A percentile compares a stretch with the other conserved stretches of the same genome.
phyloP scores from a whole-genome alignment of 1,284 basidiomycete genomes.

The Rhodotorula sp. region DNA sequence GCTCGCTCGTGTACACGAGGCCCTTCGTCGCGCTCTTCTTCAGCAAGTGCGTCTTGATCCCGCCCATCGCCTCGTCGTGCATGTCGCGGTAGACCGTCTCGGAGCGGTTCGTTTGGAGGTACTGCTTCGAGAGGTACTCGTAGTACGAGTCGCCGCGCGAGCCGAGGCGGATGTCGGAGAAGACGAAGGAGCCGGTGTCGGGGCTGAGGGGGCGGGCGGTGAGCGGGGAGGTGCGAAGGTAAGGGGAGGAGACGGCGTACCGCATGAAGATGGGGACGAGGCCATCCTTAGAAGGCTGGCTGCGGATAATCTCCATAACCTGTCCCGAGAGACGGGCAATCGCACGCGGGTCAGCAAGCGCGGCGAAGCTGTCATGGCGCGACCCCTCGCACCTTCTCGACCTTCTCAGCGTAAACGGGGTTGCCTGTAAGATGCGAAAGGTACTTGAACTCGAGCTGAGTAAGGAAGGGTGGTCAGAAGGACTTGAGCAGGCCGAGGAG shows the following conservation, averaged over 20 bases:
- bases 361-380: fast-evolving
- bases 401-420: constrained; percentile 75
- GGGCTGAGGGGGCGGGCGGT: constrained; percentile 2
- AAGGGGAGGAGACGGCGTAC: constrained; percentile 53
- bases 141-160: constrained; percentile 94
- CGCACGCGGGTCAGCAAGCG: neutral
- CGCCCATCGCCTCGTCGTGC: constrained; percentile 81
- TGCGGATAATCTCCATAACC: constrained; percentile 72
- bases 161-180: constrained; percentile 80
- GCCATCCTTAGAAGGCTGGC: constrained; percentile 66
- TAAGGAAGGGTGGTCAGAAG: too few relatives aligned
- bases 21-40: constrained; percentile 59
- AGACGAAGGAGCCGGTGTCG: constrained; percentile 28
- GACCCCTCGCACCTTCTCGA: constrained; percentile 62
- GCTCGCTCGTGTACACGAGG: constrained; percentile 79
- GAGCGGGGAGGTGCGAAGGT: neutral
- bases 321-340: constrained; percentile 45
- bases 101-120: constrained; percentile 65
- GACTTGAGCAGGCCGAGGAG: too few relatives aligned
- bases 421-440: constrained; percentile 78
- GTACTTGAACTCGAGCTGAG: constrained; percentile 89
- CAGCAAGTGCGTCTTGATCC: constrained; percentile 75
- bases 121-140: constrained; percentile 56
- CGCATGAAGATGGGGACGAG: constrained; percentile 82
- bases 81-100: constrained; percentile 82